Percentiles rank a stretch among this genome's conserved stretches.
These are phyloP conservation scores for Sanchytrium tribonematis DNA, from an alignment of 371 early-diverging fungal species.

Conservation along the genomic window DNA sequence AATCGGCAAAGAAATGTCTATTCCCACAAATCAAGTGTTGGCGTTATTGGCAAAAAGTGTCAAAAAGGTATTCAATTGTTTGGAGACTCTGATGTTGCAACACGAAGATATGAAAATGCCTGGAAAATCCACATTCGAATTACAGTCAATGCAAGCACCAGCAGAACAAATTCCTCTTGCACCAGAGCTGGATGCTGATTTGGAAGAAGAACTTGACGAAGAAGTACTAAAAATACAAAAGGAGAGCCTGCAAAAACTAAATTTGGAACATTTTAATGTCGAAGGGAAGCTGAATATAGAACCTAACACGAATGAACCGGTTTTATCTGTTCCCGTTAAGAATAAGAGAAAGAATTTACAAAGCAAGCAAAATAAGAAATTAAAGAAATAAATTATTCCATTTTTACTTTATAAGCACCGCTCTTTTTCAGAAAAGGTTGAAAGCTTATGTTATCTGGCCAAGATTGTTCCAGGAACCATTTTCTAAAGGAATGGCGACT, in stretches of 20 bases:
- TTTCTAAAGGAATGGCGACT: background rate
- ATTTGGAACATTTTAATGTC: background rate
- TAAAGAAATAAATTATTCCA: background rate
- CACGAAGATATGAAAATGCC: conserved; percentile 22
- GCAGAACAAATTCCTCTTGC: conserved; percentile 7
- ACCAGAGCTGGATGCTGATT: conserved; percentile 9
- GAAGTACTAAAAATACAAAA: conserved; percentile 5
- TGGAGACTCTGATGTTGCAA: conserved; percentile 16
- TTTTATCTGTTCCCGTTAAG: no score
- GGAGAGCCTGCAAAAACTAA: background rate
- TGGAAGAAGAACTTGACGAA: conserved; percentile 9
- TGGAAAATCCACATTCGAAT: conserved; percentile 6
- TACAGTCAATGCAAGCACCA: conserved; percentile 8
- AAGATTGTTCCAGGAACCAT: background rate
- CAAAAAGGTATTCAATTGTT: conserved; percentile 29
- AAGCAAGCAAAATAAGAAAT: background rate
- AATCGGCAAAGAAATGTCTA: conserved; percentile 46
- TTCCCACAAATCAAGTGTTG: conserved; percentile 54
- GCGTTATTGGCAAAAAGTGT: conserved; percentile 74
- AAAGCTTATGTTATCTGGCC: background rate
- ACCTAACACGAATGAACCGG: no score
- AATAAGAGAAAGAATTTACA: background rate
- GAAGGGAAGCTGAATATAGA: no score
- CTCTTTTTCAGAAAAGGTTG: background rate
- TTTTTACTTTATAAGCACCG: background rate